Evolutionary conservation across 495 filamentous ascomycete genomes (phyloP).

Genomic region (Hypomontagnella submonticulosa): DNA sequence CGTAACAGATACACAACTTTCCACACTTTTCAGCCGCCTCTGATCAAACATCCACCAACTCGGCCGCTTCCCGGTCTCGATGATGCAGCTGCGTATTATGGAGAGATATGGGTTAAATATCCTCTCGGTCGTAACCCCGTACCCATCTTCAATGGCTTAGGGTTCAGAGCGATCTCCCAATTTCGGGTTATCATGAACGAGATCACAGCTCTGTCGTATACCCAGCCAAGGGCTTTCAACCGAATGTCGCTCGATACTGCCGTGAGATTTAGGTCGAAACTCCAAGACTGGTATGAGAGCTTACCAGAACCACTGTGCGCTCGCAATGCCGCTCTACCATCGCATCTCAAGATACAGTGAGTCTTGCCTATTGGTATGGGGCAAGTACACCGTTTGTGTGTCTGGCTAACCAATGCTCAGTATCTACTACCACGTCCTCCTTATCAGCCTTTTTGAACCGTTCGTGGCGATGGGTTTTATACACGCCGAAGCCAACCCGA

Average conservation of each 20-base stretch:
- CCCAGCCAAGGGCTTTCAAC: slow-evolving; percentile 8
- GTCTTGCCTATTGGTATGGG: slow-evolving; percentile 1
- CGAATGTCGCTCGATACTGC: slow-evolving; percentile 39
- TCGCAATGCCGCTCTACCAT: slow-evolving; percentile 47
- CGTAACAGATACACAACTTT: slow-evolving; percentile 25
- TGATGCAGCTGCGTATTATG: slow-evolving; percentile 44
- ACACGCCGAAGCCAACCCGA: slow-evolving; percentile 30
- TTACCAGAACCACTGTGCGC: slow-evolving; percentile 51
- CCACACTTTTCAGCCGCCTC: slow-evolving; percentile 46
- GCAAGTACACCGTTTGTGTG: neutral
- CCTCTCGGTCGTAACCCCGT: slow-evolving; percentile 39
- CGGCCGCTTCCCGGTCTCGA: slow-evolving; percentile 45
- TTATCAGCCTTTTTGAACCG: slow-evolving; percentile 37
- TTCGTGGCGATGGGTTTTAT: slow-evolving; percentile 30
- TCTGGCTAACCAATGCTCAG: slow-evolving; percentile 12
- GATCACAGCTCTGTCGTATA: slow-evolving; percentile 30
- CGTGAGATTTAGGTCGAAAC: slow-evolving; percentile 42
- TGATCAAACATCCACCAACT: slow-evolving; percentile 44
- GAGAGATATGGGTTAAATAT: slow-evolving; percentile 52
- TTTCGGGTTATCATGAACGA: slow-evolving; percentile 51
- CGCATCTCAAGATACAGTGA: slow-evolving; percentile 49
- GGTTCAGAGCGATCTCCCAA: slow-evolving; percentile 49
- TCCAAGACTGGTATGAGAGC: slow-evolving; percentile 40
- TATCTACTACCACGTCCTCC: slow-evolving; percentile 34
- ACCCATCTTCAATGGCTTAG: slow-evolving; percentile 42